phyloP scores from a whole-genome alignment of 352 stramenopile genomes.

The Globisporangium echinulatum region DNA sequence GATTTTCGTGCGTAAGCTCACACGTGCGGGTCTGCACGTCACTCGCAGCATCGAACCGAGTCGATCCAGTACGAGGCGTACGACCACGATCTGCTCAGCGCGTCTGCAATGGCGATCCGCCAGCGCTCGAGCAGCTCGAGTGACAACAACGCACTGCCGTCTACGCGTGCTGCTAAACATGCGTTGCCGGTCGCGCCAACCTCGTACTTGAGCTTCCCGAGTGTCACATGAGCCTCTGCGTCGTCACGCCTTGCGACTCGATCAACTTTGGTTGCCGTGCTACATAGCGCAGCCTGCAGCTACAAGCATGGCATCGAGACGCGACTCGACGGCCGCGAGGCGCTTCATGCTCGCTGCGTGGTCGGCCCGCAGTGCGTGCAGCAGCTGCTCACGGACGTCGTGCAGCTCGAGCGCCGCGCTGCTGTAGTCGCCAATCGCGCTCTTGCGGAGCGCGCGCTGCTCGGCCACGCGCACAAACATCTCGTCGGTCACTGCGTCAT shows the following conservation, averaged over 20 bases:
- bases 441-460: constrained; percentile 45
- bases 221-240: constrained; percentile 6
- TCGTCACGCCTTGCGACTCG: background rate
- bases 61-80: constrained; percentile 29
- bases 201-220: constrained; percentile 37
- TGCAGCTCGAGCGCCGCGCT: constrained; percentile 36
- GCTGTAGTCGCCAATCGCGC: constrained; percentile 32
- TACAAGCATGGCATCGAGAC: constrained; percentile 28
- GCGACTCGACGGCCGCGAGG: constrained; percentile 31
- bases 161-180: constrained; percentile 6
- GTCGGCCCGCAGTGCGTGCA: constrained; percentile 36
- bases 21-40: too few species aligned
- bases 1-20: too few species aligned
- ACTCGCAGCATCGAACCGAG: constrained; percentile 21
- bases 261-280: background rate
- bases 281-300: background rate
- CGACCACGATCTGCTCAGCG: constrained; percentile 47
- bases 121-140: constrained; percentile 24
- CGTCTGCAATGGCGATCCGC: constrained; percentile 46
- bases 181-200: constrained; percentile 8
- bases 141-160: constrained; percentile 1
- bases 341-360: constrained; percentile 33
- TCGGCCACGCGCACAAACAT: constrained; percentile 30
- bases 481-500: constrained; percentile 14
- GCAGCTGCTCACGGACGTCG: constrained; percentile 33